phyloP scores from a whole-genome alignment of 345 rosid species.

The Populus deltoides region DNA sequence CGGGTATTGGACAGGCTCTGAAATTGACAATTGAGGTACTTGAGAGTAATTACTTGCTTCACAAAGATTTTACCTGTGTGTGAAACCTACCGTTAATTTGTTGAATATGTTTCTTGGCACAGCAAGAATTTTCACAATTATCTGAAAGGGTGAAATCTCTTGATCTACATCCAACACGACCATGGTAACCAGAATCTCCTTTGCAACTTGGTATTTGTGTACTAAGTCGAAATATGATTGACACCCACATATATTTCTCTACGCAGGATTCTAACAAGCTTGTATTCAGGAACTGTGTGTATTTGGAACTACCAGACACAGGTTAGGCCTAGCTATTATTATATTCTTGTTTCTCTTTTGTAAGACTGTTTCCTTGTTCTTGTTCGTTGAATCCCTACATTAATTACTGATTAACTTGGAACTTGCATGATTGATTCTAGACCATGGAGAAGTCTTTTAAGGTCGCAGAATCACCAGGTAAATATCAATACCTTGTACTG shows the following conservation, averaged over 20 bases:
- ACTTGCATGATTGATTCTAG: slow-evolving; percentile 9
- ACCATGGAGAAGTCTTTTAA: slow-evolving; percentile 22
- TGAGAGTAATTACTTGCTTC: neutral
- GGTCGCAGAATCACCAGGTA: slow-evolving; percentile 28
- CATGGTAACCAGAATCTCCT: slow-evolving; percentile 26
- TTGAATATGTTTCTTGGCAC: neutral
- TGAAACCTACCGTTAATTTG: neutral
- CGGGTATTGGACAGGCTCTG: neutral
- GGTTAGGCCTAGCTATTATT: slow-evolving; percentile 11
- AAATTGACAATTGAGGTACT: slow-evolving; percentile 6
- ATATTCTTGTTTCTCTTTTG: neutral
- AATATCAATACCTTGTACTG: too few relatives aligned
- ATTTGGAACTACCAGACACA: slow-evolving; percentile 39
- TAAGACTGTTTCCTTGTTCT: neutral
- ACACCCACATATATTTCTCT: neutral
- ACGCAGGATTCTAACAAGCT: slow-evolving; percentile 30
- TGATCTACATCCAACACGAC: slow-evolving; percentile 37
- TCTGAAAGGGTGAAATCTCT: slow-evolving; percentile 38
- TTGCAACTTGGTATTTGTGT: neutral
- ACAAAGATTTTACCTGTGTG: too few relatives aligned
- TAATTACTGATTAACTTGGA: neutral
- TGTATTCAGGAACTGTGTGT: slow-evolving; percentile 36
- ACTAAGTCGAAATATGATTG: neutral
- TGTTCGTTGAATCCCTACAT: neutral
- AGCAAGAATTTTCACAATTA: slow-evolving; percentile 21